phyloP scores from a whole-genome alignment of 2,329 filamentous ascomycete genomes.

The Arthroderma sp. region DNA sequence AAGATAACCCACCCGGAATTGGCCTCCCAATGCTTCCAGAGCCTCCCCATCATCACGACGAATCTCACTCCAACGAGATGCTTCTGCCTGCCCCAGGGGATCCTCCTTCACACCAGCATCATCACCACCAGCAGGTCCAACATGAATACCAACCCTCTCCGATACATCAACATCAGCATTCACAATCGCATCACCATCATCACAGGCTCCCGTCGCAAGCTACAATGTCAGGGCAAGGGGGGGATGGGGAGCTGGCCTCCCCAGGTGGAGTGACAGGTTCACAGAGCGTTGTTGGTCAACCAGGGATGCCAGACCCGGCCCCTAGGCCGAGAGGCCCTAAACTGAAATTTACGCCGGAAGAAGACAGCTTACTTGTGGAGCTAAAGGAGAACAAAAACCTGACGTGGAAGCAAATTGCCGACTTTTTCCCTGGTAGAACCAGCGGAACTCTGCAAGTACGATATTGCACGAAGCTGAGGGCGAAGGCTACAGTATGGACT shows the following conservation, averaged over 20 bases:
- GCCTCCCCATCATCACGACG: conserved; percentile 18
- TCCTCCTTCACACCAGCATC: conserved; percentile 13
- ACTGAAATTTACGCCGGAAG: conserved; percentile 84
- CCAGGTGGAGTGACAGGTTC: conserved; percentile 44
- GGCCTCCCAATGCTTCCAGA: conserved; percentile 23
- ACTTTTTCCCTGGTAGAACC: conserved; percentile 84
- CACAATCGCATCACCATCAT: conserved; percentile 50
- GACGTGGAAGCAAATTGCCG: conserved; percentile 95
- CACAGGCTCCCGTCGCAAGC: conserved; percentile 65
- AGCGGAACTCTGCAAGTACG: conserved; percentile 85
- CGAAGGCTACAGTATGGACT: conserved; percentile 85
- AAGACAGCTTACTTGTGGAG: conserved; percentile 76
- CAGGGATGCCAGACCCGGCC: conserved; percentile 75
- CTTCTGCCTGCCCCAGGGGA: conserved; percentile 23
- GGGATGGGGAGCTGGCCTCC: conserved; percentile 36
- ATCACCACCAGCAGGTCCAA: conserved; percentile 16
- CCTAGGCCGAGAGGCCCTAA: conserved; percentile 73
- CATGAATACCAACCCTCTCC: conserved; percentile 30
- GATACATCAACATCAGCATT: conserved; percentile 33
- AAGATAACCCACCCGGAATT: conserved; percentile 18
- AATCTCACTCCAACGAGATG: conserved; percentile 23
- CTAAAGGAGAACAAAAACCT: conserved; percentile 89
- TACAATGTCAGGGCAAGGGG: conserved; percentile 52
- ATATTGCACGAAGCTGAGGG: conserved; percentile 90
- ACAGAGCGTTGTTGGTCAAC: conserved; percentile 74